Evolutionary conservation across 768 basidiomycete genomes (phyloP).

Genomic region (Collybia mongolica): DNA sequence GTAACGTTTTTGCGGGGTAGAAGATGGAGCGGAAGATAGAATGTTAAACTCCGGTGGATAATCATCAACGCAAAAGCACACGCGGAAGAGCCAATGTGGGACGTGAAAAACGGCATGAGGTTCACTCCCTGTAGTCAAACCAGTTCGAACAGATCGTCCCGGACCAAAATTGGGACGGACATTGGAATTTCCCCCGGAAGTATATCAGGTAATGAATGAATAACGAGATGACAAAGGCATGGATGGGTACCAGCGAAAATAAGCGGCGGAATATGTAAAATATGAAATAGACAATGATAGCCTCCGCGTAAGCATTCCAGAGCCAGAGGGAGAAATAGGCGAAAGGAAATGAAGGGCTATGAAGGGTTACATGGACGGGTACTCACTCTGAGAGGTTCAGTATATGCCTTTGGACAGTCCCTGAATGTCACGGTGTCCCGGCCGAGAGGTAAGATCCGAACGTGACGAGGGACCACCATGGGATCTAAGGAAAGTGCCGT

Average conservation of each 20-base stretch:
- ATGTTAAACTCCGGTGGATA: too few species aligned
- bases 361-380: neutral
- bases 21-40: neutral
- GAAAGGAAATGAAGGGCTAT: constrained; percentile 4
- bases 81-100: constrained; percentile 7
- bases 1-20: neutral
- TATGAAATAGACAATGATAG: neutral
- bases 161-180: neutral
- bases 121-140: neutral
- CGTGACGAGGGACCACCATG: constrained; percentile 80
- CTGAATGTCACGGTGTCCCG: constrained; percentile 71
- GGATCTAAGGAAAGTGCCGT: constrained; percentile 44
- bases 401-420: constrained; percentile 80
- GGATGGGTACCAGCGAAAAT: neutral
- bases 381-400: constrained; percentile 62
- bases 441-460: constrained; percentile 82
- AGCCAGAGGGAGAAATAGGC: constrained; percentile 2
- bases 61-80: neutral
- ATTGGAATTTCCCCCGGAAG: too few species aligned
- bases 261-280: neutral
- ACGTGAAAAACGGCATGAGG: constrained; percentile 3
- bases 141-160: constrained; percentile 3
- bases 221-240: neutral
- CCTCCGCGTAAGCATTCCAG: neutral
- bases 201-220: too few species aligned